A percentile compares a stretch with the other conserved stretches of the same genome.
Conservation (phyloP, 495 filamentous ascomycete species). For the Xylaria flabelliformis region DNA sequence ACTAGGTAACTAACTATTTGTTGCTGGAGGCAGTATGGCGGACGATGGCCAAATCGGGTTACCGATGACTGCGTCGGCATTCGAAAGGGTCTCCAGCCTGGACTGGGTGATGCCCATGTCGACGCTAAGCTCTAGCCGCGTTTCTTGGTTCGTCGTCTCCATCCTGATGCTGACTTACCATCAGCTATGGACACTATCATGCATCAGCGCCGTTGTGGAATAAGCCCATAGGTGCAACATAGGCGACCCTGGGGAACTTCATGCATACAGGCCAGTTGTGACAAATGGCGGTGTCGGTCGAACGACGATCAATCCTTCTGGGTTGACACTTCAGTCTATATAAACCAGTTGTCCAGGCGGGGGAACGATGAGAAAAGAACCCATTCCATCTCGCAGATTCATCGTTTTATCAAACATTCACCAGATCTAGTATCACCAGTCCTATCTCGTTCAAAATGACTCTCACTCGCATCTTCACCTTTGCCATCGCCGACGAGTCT, state of each 20-base stretch:
- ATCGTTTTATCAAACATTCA: constrained; percentile 19
- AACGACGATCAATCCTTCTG: constrained; percentile 24
- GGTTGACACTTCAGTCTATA: constrained; percentile 18
- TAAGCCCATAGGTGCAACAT: constrained; percentile 17
- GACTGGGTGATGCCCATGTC: constrained; percentile 11
- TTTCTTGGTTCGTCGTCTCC: constrained; percentile 18
- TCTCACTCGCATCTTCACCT: constrained; percentile 24
- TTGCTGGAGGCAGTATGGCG: neutral
- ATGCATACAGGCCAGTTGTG: constrained; percentile 20
- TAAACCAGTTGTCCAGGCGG: constrained; percentile 17
- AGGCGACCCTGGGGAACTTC: constrained; percentile 16
- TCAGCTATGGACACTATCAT: constrained; percentile 7
- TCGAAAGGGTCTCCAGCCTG: neutral
- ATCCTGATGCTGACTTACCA: constrained; percentile 24
- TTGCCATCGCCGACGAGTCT: constrained; percentile 24
- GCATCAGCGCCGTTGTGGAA: constrained; percentile 20
- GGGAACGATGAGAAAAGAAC: neutral
- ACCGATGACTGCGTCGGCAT: constrained; percentile 7
- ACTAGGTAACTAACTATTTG: neutral
- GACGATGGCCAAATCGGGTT: constrained; percentile 7
- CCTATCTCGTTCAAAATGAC: constrained; percentile 20
- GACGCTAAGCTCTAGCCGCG: constrained; percentile 16
- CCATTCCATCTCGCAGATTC: constrained; percentile 17
- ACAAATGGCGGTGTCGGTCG: constrained; percentile 28
- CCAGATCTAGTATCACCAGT: neutral